These are phyloP conservation scores for Zygoascus ofunaensis DNA, from an alignment of 805 yeast genomes.

Conservation along the genomic window DNA sequence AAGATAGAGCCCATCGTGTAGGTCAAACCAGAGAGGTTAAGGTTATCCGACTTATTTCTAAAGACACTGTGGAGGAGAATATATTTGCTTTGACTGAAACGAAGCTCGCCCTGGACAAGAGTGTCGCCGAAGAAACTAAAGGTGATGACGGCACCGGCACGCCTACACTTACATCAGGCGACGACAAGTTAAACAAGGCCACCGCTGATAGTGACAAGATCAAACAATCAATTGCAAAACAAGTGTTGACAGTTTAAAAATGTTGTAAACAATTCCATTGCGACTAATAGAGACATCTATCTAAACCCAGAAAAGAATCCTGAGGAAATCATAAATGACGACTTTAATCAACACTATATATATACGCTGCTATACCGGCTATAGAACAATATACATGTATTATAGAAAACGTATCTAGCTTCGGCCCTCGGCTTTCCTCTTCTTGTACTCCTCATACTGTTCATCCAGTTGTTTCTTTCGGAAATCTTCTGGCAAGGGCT, in stretches of 20 bases:
- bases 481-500: constrained; percentile 1
- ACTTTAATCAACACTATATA: too few relatives aligned
- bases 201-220: neutral
- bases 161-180: too few relatives aligned
- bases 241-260: neutral
- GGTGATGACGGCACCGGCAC: constrained; percentile 1
- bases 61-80: constrained; percentile 79
- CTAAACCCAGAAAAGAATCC: too few relatives aligned
- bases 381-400: too few relatives aligned
- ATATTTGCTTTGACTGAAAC: constrained; percentile 80
- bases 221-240: neutral
- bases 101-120: constrained; percentile 73
- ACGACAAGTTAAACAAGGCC: neutral
- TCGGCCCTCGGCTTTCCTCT: neutral
- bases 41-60: constrained; percentile 66
- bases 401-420: too few relatives aligned
- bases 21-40: constrained; percentile 83
- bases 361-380: too few relatives aligned
- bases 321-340: too few relatives aligned
- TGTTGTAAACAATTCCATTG: too few relatives aligned
- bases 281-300: too few relatives aligned
- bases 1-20: constrained; percentile 96
- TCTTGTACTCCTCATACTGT: constrained; percentile 1
- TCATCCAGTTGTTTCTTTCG: constrained; percentile 1
- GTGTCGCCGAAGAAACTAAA: constrained; percentile 31